phyloP scores from a whole-genome alignment of 2,329 filamentous ascomycete genomes.

The Cladosporium cucumerinum region DNA sequence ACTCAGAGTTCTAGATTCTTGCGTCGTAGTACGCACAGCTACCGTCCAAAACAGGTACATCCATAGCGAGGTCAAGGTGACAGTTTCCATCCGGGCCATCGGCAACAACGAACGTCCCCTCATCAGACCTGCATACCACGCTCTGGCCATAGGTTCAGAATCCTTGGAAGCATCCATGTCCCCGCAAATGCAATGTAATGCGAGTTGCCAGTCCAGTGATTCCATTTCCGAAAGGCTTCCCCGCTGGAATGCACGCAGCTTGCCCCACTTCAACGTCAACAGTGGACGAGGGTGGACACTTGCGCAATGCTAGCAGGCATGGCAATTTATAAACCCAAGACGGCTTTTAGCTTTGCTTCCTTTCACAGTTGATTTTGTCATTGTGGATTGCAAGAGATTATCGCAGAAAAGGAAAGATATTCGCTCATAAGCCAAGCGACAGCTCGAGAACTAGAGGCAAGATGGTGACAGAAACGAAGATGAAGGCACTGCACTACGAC shows the following conservation, averaged over 20 bases:
- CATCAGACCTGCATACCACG: neutral
- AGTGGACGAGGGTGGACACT: slow-evolving; percentile 7
- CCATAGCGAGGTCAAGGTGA: neutral
- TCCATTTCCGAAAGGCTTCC: slow-evolving; percentile 1
- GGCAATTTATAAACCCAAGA: slow-evolving; percentile 5
- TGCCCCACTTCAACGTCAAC: slow-evolving; percentile 15
- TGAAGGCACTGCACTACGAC: slow-evolving; percentile 63
- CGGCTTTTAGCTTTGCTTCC: neutral
- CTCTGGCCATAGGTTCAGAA: neutral
- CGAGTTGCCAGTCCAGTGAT: neutral
- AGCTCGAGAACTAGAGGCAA: neutral
- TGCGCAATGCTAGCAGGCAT: neutral
- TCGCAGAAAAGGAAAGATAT: neutral
- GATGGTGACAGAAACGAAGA: slow-evolving; percentile 32
- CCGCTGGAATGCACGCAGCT: slow-evolving; percentile 8
- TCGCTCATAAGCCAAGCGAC: neutral
- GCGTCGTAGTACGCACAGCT: neutral
- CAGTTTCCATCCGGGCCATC: neutral
- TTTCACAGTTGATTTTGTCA: neutral
- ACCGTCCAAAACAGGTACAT: neutral
- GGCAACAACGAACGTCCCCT: neutral
- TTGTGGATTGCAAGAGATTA: neutral
- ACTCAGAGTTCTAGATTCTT: neutral
- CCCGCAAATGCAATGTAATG: neutral
- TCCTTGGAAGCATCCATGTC: neutral